Evolutionary conservation across 306 rosid genomes (phyloP), one percentile per base, ranked within the genome.

Genomic region (Glycine latifolia): DNA sequence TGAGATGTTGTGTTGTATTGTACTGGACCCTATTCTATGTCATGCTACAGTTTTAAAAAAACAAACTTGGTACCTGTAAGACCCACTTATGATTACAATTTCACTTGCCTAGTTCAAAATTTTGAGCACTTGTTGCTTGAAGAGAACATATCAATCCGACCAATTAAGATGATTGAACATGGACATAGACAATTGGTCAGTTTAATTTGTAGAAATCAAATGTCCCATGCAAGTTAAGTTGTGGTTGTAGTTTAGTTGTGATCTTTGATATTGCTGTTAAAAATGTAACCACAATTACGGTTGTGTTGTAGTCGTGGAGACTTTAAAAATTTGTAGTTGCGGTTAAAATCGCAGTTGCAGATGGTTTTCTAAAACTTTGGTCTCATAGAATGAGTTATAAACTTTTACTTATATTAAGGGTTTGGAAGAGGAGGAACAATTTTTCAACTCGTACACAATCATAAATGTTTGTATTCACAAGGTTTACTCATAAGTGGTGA

Each of bases 21-120:
- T 67, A 67, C 20, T 62, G 68, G 3, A 62, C 47, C 7, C 33
- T 15, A 53, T 68, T 55, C 6, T 11, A 15, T 55, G 67, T 10
- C 8, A 8, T 81, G 53, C 20, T 53, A 41, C 17, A 9, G 78
- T 67, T 59, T 31, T 15, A 75, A 52, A 12, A 73, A 14, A 43
- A 2, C 1, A 73, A 13, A 41, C 3, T 63, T 60, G 78, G 26
- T 79, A 33, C n/a, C 31, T 63, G 8, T 6, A 37, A 63, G 70
- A 31, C 33, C 14, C 20, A 63, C 20, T 11, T 35, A 16, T 63
- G 17, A 10, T 63, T 66, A 2, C 66, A 59, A 10, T 26, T 60
- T 62, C 46, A 11, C 13, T 8, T 26, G 13, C 10, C 10, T 44
- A n/a, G 33, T 43, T 39, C 49, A 41, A 41, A 41, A 1, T 66